Conservation (phyloP, 768 basidiomycete genomes). For the Phlebiopsis gigantea region DNA sequence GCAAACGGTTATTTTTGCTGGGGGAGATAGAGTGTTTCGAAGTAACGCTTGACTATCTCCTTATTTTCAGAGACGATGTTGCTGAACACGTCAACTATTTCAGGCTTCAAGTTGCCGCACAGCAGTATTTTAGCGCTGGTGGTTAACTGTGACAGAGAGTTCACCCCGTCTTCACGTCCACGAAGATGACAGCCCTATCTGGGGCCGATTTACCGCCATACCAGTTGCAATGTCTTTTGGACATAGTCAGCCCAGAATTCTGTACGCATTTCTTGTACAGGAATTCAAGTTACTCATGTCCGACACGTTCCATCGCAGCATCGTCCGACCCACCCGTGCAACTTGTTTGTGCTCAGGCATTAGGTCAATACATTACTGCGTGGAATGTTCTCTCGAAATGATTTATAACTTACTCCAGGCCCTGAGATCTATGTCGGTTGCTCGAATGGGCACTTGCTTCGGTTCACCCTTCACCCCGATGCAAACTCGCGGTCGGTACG, state of each 20-base stretch:
- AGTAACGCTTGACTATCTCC: no score
- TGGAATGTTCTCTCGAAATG: background rate
- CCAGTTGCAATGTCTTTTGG: conserved; percentile 31
- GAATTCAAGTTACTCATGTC: no score
- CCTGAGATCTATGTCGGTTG: conserved; percentile 86
- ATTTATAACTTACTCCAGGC: conserved; percentile 36
- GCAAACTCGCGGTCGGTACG: conserved; percentile 40
- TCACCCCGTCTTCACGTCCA: background rate
- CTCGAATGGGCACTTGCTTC: conserved; percentile 77
- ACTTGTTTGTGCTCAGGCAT: conserved; percentile 45
- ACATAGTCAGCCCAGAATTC: conserved; percentile 16
- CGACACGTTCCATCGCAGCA: no score
- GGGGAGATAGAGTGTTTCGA: no score
- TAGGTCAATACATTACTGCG: conserved; percentile 34
- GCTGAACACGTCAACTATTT: no score
- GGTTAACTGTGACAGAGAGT: no score
- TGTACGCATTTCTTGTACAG: conserved; percentile 6
- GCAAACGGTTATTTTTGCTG: no score
- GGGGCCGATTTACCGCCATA: conserved; percentile 51
- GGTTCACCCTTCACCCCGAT: conserved; percentile 67
- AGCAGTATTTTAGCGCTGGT: no score
- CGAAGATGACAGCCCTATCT: background rate
- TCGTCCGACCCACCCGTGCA: conserved; percentile 6
- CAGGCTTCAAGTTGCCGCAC: no score
- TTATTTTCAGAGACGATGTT: no score